Percentiles rank a stretch among this genome's conserved stretches.
Conservation (phyloP, 805 yeast genomes). For the Schizosaccharomyces lindneri region DNA sequence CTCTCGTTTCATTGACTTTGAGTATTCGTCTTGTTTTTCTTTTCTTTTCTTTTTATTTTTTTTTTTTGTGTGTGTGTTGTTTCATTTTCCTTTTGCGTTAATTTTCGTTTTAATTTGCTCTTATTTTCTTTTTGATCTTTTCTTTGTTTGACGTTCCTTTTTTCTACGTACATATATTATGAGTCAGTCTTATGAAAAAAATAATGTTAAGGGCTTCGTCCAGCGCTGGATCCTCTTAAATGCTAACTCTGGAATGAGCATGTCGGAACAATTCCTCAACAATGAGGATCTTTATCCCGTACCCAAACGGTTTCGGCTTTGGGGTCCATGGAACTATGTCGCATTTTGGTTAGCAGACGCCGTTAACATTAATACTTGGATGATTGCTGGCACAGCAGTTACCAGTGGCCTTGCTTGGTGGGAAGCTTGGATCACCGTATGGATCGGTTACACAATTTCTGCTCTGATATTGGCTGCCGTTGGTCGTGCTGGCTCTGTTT, state of each 20-base stretch:
- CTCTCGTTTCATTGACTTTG: too few relatives aligned
- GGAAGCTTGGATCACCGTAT: slow-evolving; percentile 73
- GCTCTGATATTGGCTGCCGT: slow-evolving; percentile 38
- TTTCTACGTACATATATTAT: too few relatives aligned
- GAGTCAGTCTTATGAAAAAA: too few relatives aligned
- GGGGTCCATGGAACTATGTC: slow-evolving; percentile 23
- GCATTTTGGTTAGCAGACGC: slow-evolving; percentile 77
- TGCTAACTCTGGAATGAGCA: neutral
- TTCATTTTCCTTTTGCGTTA: too few relatives aligned
- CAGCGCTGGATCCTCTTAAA: too few relatives aligned
- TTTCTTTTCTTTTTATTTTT: too few relatives aligned
- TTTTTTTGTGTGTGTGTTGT: too few relatives aligned
- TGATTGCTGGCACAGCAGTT: slow-evolving; percentile 71
- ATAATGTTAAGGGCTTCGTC: too few relatives aligned
- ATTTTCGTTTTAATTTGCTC: too few relatives aligned
- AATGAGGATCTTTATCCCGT: neutral
- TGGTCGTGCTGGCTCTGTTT: slow-evolving; percentile 43
- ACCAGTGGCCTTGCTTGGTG: slow-evolving; percentile 64
- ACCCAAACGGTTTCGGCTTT: neutral
- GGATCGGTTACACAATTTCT: slow-evolving; percentile 56
- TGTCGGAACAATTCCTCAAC: neutral
- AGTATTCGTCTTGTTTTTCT: too few relatives aligned
- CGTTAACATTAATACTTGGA: slow-evolving; percentile 75
- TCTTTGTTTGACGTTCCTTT: too few relatives aligned
- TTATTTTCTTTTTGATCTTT: too few relatives aligned